A percentile compares a stretch with the other conserved stretches of the same genome.
Evolutionary conservation across 1,139 yeast species (phyloP).

Genomic region (Blastobotrys elegans): DNA sequence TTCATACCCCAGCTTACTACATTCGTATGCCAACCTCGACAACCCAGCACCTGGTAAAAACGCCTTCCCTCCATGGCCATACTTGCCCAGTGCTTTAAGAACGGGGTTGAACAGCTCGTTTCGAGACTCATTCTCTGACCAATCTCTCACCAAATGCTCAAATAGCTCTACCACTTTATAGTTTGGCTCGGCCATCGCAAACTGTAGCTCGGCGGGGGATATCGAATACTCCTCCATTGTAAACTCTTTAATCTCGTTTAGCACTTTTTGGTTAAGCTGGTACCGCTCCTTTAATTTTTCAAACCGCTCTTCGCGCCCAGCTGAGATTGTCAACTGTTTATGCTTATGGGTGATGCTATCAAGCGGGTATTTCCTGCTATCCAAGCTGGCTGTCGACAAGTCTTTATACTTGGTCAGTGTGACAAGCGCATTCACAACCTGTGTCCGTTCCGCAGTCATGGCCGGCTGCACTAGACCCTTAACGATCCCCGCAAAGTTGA

Average conservation of each 20-base stretch:
- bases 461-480: constrained; percentile 8
- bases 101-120: constrained; percentile 51
- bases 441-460: constrained; percentile 28
- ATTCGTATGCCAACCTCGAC: constrained; percentile 64
- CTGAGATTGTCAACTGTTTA: constrained; percentile 47
- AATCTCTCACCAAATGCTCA: constrained; percentile 72
- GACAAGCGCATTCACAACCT: constrained; percentile 47
- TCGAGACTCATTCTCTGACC: constrained; percentile 47
- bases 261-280: constrained; percentile 42
- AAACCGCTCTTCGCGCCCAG: constrained; percentile 54
- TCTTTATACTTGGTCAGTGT: constrained; percentile 46
- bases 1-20: constrained; percentile 42
- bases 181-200: constrained; percentile 30
- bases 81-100: constrained; percentile 30
- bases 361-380: constrained; percentile 43
- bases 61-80: constrained; percentile 38
- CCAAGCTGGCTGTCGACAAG: constrained; percentile 42
- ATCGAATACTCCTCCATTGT: constrained; percentile 35
- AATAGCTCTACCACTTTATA: constrained; percentile 64
- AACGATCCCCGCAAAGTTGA: constrained; percentile 3
- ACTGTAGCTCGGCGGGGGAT: constrained; percentile 39
- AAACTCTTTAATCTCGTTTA: constrained; percentile 42
- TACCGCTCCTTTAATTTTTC: constrained; percentile 43
- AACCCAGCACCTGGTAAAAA: constrained; percentile 78
- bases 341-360: constrained; percentile 52